Evolutionary conservation across 2,329 filamentous ascomycete genomes (phyloP).

Genomic region (Endothia cerciana): DNA sequence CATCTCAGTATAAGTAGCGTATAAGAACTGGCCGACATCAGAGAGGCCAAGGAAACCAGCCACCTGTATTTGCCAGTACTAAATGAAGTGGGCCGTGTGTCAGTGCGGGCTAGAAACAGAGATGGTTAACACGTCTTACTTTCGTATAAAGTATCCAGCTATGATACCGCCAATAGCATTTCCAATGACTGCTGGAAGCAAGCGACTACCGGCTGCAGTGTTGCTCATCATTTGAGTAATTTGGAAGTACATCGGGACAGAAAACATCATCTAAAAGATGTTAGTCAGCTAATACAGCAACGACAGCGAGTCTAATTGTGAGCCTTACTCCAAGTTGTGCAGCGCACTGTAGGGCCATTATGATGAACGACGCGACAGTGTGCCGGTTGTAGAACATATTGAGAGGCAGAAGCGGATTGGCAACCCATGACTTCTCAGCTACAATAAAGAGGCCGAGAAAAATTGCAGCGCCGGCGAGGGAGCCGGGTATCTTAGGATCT

Average conservation of each 20-base stretch:
- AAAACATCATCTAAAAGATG: constrained; percentile 59
- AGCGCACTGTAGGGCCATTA: constrained; percentile 55
- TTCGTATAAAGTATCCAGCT: constrained; percentile 60
- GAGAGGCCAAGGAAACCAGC: constrained; percentile 54
- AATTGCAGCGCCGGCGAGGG: constrained; percentile 38
- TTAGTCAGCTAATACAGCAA: constrained; percentile 3
- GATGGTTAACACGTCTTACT: constrained; percentile 32
- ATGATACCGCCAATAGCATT: constrained; percentile 68
- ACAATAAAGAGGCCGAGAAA: constrained; percentile 40
- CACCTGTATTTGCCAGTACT: constrained; percentile 64
- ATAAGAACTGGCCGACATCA: constrained; percentile 56
- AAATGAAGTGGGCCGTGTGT: neutral
- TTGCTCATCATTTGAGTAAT: constrained; percentile 61
- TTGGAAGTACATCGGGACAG: constrained; percentile 72
- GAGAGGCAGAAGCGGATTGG: constrained; percentile 64
- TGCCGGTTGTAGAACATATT: constrained; percentile 55
- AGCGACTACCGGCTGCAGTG: constrained; percentile 61
- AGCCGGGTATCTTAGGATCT: constrained; percentile 39
- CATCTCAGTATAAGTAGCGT: constrained; percentile 58
- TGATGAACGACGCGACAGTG: constrained; percentile 56
- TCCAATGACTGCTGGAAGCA: constrained; percentile 69
- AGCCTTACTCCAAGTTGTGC: constrained; percentile 60
- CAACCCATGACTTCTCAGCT: constrained; percentile 44
- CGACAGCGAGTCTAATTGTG: constrained; percentile 21
- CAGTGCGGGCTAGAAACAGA: neutral